Base-by-base conservation (phyloP, 2,329 filamentous ascomycete species). In the Daldinia eschscholtzii region DNA sequence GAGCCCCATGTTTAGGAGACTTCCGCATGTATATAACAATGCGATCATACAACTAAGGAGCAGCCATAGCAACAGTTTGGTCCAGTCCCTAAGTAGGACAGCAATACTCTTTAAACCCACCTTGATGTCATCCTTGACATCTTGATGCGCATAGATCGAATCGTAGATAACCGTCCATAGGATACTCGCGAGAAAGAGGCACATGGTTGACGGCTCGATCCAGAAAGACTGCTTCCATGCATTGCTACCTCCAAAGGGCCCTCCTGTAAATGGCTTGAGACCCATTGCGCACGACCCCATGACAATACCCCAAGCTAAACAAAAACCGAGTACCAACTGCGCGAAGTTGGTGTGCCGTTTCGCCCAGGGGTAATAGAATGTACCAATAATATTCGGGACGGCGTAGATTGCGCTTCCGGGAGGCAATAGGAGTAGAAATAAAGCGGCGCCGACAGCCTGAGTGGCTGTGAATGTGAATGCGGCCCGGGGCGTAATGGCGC, bases 121-220 rank as follows among this genome's bases (percentile, higher is more conserved):
- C 44, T 75, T 76, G 37, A 76, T 63, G 35, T 81, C 79, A 37
- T 80, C 79, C 18, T 68, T 70, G 5, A 78, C 53, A 57, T 81
- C 80, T 60, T 80, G 78, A 57, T 78, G 74, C 4, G 78, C 79
- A 62, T 81, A 81, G 52, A 81, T 77, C 6, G 78, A 80, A 65
- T 80, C 79, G 65, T 77, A 80, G 52, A 80, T 75, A 57, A 78
- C 65, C 6, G 73, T 76, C 78, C 78, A 80, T 4, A 80, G 60
- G 3, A 76, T 73, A 48, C 68, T 72, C 6, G 77, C 77, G n/a
- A 74, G 23, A 37, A 76, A 73, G 35, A 79, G 71, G 52, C 72
- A 74, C 2, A 68, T 58, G 12, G 73, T 73, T 50, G 76, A 71
- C 37, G 74, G 57, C 26, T 75, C 70, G 26, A 57, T 68, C 73